Conservation (phyloP, 2,329 filamentous ascomycete genomes). For the Blastomyces parvus region DNA sequence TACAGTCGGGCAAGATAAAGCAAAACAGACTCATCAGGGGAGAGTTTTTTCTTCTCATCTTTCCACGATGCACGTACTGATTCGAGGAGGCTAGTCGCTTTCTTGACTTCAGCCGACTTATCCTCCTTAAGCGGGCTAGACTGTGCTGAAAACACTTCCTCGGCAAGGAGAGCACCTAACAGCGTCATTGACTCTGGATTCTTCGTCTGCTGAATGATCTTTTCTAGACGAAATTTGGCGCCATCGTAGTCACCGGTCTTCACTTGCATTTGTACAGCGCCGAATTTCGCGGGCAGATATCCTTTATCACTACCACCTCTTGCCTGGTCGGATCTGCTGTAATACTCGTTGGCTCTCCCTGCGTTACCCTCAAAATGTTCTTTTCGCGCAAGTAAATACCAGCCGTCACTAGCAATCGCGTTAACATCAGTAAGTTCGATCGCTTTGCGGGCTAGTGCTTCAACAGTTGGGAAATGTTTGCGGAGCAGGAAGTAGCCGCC, state of each 20-base stretch:
- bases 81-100: conserved; percentile 77
- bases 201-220: conserved; percentile 79
- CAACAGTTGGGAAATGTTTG: conserved; percentile 70
- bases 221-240: conserved; percentile 87
- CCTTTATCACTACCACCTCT: conserved; percentile 84
- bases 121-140: conserved; percentile 76
- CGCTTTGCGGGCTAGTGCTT: conserved; percentile 79
- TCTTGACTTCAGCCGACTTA: conserved; percentile 73
- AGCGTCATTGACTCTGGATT: conserved; percentile 83
- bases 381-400: conserved; percentile 88
- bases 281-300: conserved; percentile 90
- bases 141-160: conserved; percentile 80
- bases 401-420: conserved; percentile 91
- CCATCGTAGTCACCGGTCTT: conserved; percentile 76
- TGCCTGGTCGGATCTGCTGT: conserved; percentile 81
- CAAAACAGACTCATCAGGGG: conserved; percentile 75
- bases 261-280: conserved; percentile 79
- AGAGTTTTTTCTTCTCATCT: conserved; percentile 74
- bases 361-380: conserved; percentile 74
- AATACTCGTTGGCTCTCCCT: conserved; percentile 71
- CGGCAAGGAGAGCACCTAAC: conserved; percentile 82
- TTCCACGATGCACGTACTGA: conserved; percentile 81
- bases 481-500: conserved; percentile 80
- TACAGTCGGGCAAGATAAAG: conserved; percentile 88
- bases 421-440: conserved; percentile 96